Percentiles rank a stretch among this genome's conserved stretches.
phyloP scores from a whole-genome alignment of 768 basidiomycete species.

The Tricholoma matsutake region DNA sequence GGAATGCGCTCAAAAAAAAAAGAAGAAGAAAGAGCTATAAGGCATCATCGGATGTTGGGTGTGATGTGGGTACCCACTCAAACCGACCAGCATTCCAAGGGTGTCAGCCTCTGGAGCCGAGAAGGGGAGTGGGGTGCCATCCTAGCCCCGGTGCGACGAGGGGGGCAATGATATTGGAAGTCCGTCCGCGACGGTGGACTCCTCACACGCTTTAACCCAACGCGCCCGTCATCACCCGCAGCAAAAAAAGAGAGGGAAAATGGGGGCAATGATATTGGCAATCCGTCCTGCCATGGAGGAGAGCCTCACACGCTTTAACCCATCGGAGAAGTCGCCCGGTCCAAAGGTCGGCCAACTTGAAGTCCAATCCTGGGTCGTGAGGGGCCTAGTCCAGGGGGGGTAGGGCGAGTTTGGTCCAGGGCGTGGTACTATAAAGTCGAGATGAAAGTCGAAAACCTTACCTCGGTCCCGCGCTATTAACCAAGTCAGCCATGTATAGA shows the following conservation, averaged over 20 bases:
- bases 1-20: constrained; percentile 1
- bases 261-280: background rate
- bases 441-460: background rate
- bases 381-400: background rate
- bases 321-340: background rate
- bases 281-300: background rate
- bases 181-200: background rate
- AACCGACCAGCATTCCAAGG: background rate
- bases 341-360: background rate
- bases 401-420: background rate
- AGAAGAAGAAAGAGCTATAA: background rate
- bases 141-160: constrained; percentile 1
- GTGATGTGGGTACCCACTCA: background rate
- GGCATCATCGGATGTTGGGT: constrained; percentile 1
- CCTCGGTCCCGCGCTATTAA: background rate
- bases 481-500: background rate
- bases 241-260: background rate
- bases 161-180: background rate
- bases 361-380: background rate
- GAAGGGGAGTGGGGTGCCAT: background rate
- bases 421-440: background rate
- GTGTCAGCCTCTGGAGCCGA: background rate
- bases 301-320: background rate
- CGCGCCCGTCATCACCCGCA: constrained; percentile 1
- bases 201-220: constrained; percentile 1